A percentile compares a stretch with the other conserved stretches of the same genome.
Conservation (phyloP, 1,284 basidiomycete species). For the Athelia sp. region DNA sequence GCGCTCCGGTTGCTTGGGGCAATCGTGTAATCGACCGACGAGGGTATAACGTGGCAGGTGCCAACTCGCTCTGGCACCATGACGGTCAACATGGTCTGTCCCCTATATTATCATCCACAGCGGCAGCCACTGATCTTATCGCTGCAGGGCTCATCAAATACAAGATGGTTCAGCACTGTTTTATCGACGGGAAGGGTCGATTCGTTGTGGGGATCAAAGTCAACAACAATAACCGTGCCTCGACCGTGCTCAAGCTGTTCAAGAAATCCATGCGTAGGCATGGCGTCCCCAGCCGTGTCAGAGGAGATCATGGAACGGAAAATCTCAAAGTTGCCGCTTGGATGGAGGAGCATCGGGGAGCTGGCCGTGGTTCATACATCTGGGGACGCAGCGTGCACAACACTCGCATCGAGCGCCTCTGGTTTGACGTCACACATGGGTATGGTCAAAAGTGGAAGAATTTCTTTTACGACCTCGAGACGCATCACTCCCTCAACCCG, state of each 20-base stretch:
- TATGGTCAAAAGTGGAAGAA: constrained; percentile 19
- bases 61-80: constrained; percentile 29
- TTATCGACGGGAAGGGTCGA: constrained; percentile 30
- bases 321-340: constrained; percentile 23
- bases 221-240: constrained; percentile 23
- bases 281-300: constrained; percentile 22
- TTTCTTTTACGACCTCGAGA: no score
- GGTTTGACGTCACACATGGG: constrained; percentile 18
- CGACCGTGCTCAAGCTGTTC: constrained; percentile 26
- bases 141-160: constrained; percentile 17
- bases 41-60: constrained; percentile 22
- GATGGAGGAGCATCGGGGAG: constrained; percentile 8
- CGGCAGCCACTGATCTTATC: not conserved
- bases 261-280: constrained; percentile 10
- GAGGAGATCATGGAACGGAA: constrained; percentile 29
- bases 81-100: constrained; percentile 26
- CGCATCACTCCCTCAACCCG: constrained; percentile 15
- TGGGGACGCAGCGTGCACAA: constrained; percentile 14
- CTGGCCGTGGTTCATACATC: not conserved
- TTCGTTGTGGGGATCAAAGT: constrained; percentile 24
- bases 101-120: not conserved
- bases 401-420: constrained; percentile 20
- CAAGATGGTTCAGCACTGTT: constrained; percentile 32
- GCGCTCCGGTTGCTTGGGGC: constrained; percentile 5
- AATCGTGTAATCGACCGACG: constrained; percentile 8